Base-by-base conservation (phyloP, 2,329 filamentous ascomycete species). In the Cryphonectria nitschkei region DNA sequence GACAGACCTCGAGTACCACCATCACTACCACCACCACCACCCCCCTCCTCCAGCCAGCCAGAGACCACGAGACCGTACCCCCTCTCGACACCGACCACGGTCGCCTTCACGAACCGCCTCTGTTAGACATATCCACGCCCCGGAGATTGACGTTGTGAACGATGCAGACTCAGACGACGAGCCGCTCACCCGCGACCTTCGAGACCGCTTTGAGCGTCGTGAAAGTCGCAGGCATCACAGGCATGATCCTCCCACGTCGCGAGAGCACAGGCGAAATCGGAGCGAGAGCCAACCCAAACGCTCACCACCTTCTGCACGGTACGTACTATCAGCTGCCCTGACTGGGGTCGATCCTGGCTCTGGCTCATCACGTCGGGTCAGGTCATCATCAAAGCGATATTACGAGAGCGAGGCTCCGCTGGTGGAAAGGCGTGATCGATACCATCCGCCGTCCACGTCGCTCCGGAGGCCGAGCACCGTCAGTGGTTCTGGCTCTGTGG, bases 391-490 rank as follows among this genome's bases (percentile, higher is more conserved):
- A 34, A 74, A 72, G 67, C 75, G 73, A 52, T 74, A 76, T 29
- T 76, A 77, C 64, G 75, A 76, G 52, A 80, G 80, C 9, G 81
- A 81, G 58, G 73, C 73, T 46, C 67, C 71, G 37, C 77, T 78
- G 50, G 37, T 76, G 39, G 78, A 78, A n/a, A 80, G 77, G 69
- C 63, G 65, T 29, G 71, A 68, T 54, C 69, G 62, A 26, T 70
- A 70, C 50, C 69, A 68, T 39, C 71, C 69, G 41, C 77, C 77
- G 9, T 68, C 78, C 22, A 75, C 80, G 39, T 76, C 78, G 4
- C 74, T 75, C 65, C 74, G 74, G 70, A 76, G 79, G 70, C 77
- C 80, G 19, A 78, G 80, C 65, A 80, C 80, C 37, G 78, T 78
- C 54, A 76, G 77, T 68, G 75, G 76, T 39, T 80, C 81, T 19